Base-by-base conservation (phyloP, 2,329 filamentous ascomycete species). In the Metarhizium rileyi region DNA sequence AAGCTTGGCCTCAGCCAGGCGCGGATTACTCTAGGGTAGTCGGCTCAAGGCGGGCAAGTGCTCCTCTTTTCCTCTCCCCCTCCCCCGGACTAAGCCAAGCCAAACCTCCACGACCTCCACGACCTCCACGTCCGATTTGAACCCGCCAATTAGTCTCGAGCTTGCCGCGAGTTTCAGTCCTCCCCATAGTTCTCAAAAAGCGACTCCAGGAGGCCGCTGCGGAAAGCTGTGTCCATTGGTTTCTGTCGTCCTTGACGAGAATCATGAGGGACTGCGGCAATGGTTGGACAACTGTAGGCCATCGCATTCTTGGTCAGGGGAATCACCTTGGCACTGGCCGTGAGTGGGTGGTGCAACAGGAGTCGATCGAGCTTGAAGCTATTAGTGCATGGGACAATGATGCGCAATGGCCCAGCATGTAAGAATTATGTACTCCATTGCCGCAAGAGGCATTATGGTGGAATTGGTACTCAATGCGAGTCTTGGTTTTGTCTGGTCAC, bases 321-420 rank as follows among this genome's bases (percentile, higher is more conserved):
- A 16, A 56, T 57, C 46, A 45, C 20, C 28, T 41, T 45, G 47
- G 47, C 33, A n/a, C 3, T 9, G 55, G 53, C 23, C 56, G 56
- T 8, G 49, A 58, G 35, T 59, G 56, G 57, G 56, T 62, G 49
- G 55, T 55, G n/a, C 61, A 66, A 52, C 58, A 58, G 40, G 64
- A 66, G 50, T 44, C 53, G 35, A 53, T 55, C 36, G 64, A 66
- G 46, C 59, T 59, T 41, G 59, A 54, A 26, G 56, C 57, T 48
- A 67, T 67, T 41, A 57, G 57, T 22, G 54, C 57, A 8, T 66
- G 62, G 63, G 59, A 63, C 40, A 50, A 56, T 6, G 64, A 66
- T 40, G 61, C 64, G 35, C 57, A 57, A 33, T 67, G 64, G 64
- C 64, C 64, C 6, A 55, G 60, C 52, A 56, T 64, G 64, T 66